These are phyloP conservation scores for Plantago elongata DNA, from an alignment of 257 asterid genomes.

Conservation along the genomic window DNA sequence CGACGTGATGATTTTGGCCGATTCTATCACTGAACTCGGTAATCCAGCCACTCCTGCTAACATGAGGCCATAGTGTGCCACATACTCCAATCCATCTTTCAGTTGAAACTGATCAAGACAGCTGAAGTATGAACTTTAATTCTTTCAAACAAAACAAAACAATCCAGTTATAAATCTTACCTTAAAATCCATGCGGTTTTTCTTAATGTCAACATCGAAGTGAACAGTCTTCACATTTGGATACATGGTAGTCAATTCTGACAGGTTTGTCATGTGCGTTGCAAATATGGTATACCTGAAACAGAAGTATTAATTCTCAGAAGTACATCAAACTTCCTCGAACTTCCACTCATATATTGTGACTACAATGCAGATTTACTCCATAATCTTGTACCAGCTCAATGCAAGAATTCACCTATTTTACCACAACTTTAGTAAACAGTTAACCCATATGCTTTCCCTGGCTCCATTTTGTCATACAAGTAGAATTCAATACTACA, in stretches of 20 bases:
- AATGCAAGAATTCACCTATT: neutral
- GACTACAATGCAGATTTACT: too few relatives aligned
- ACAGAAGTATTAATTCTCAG: constrained; percentile 8
- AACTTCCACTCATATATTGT: neutral
- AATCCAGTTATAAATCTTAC: constrained; percentile 28
- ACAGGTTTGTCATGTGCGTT: constrained; percentile 86
- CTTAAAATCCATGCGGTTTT: constrained; percentile 93
- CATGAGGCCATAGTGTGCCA: constrained; percentile 93
- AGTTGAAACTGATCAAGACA: constrained; percentile 60
- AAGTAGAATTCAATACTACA: neutral
- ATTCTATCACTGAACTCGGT: constrained; percentile 68
- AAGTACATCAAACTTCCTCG: neutral
- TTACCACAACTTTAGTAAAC: neutral
- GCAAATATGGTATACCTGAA: constrained; percentile 89
- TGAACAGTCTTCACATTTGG: constrained; percentile 91
- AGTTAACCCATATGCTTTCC: neutral
- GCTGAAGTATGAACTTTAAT: constrained; percentile 16
- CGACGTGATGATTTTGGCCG: constrained; percentile 67
- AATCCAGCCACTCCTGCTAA: constrained; percentile 92
- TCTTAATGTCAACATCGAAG: constrained; percentile 72
- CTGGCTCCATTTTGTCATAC: too few relatives aligned
- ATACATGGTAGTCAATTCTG: constrained; percentile 76
- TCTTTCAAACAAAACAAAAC: neutral
- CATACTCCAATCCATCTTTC: constrained; percentile 78
- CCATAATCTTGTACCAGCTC: too few relatives aligned